Evolutionary conservation across 2,329 filamentous ascomycete species (phyloP).

Genomic region (Metarhizium brunneum): DNA sequence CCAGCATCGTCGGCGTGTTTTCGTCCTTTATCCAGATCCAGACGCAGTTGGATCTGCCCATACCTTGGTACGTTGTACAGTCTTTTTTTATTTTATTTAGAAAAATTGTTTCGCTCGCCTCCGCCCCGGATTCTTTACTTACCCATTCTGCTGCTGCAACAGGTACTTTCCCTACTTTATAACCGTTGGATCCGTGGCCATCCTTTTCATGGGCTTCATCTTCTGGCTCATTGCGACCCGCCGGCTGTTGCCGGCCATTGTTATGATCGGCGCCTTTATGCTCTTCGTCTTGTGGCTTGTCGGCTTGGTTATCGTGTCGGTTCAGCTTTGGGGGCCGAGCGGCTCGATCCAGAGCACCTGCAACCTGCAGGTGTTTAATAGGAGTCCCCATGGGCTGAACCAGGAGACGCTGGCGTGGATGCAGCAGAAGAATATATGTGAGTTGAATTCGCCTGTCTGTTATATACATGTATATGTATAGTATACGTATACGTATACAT

Average conservation of each 20-base stretch:
- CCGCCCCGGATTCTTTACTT: too few relatives aligned
- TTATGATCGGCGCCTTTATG: conserved; percentile 56
- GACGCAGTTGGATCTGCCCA: conserved; percentile 39
- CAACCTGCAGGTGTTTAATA: conserved; percentile 45
- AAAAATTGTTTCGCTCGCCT: neutral
- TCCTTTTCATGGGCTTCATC: conserved; percentile 57
- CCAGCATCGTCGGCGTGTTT: conserved; percentile 53
- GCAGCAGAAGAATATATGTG: conserved; percentile 54
- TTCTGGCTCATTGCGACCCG: conserved; percentile 54
- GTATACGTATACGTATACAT: too few relatives aligned
- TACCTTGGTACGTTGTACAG: conserved; percentile 47
- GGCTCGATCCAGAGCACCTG: conserved; percentile 53
- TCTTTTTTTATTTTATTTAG: too few relatives aligned
- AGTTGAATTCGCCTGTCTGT: conserved; percentile 19
- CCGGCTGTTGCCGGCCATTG: conserved; percentile 50
- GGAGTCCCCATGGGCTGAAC: conserved; percentile 39
- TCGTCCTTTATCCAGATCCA: conserved; percentile 51
- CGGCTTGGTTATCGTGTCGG: conserved; percentile 50
- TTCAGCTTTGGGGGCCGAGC: conserved; percentile 53
- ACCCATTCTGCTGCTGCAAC: neutral
- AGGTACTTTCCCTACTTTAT: conserved; percentile 64
- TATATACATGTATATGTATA: too few relatives aligned
- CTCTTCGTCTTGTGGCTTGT: conserved; percentile 61
- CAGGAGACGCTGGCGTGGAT: conserved; percentile 52
- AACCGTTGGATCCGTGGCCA: conserved; percentile 46